Conservation (phyloP, 495 filamentous ascomycete genomes). For the Aspergillus mulundensis region DNA sequence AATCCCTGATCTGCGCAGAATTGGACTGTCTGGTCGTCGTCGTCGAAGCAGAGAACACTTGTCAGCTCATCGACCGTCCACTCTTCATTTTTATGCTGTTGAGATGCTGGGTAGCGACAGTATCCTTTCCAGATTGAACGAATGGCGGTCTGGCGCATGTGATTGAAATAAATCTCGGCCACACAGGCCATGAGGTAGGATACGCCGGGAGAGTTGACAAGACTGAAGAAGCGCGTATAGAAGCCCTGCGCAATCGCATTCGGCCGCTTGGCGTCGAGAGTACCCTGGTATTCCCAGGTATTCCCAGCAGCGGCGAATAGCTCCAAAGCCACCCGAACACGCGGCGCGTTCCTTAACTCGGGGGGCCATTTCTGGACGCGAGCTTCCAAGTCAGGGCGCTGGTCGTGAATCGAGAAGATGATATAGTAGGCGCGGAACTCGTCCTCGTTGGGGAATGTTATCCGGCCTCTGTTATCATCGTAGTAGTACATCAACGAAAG, state of each 20-base stretch:
- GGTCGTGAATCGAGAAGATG: slow-evolving; percentile 74
- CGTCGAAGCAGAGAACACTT: slow-evolving; percentile 66
- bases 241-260: slow-evolving; percentile 59
- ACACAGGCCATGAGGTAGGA: slow-evolving; percentile 94
- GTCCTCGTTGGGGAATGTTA: slow-evolving; percentile 65
- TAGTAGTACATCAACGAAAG: slow-evolving; percentile 86
- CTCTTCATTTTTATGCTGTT: slow-evolving; percentile 67
- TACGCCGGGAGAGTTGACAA: slow-evolving; percentile 63
- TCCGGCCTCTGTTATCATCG: slow-evolving; percentile 60
- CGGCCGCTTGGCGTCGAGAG: slow-evolving; percentile 53
- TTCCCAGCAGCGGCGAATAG: slow-evolving; percentile 67
- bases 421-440: slow-evolving; percentile 92
- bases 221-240: slow-evolving; percentile 67
- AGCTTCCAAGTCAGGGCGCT: slow-evolving; percentile 64
- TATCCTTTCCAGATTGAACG: slow-evolving; percentile 61
- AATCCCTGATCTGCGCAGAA: slow-evolving; percentile 71
- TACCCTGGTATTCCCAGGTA: slow-evolving; percentile 58
- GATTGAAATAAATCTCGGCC: slow-evolving; percentile 84
- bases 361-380: slow-evolving; percentile 68
- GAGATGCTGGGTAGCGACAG: slow-evolving; percentile 51
- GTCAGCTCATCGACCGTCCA: slow-evolving; percentile 68
- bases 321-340: slow-evolving; percentile 63
- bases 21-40: slow-evolving; percentile 60
- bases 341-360: slow-evolving; percentile 49
- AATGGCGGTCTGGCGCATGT: slow-evolving; percentile 71